Conservation (phyloP, 306 rosid genomes). For the Potentilla sterilis region DNA sequence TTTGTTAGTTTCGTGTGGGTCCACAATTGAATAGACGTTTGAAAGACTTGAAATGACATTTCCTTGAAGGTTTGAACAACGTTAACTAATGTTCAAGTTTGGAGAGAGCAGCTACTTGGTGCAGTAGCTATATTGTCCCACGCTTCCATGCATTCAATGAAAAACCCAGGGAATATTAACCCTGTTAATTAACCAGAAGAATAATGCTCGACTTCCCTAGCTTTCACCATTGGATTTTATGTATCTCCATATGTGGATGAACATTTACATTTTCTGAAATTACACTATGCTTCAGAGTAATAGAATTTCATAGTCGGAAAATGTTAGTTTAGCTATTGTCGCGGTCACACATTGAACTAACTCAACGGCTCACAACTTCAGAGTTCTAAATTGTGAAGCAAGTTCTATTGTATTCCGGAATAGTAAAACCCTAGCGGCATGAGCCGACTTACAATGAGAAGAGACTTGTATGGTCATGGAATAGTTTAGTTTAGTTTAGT, state of each 20-base stretch:
- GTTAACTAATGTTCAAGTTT: background rate
- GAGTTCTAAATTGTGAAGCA: no score
- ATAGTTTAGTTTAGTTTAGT: no score
- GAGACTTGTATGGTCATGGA: no score
- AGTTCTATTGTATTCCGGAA: no score
- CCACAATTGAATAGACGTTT: constrained; percentile 4
- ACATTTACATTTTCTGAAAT: background rate
- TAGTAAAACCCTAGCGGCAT: no score
- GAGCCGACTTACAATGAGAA: no score
- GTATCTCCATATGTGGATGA: background rate
- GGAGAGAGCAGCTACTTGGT: background rate
- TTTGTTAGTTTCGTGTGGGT: background rate
- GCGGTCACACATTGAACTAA: no score
- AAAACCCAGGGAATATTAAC: background rate
- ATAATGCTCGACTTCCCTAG: background rate
- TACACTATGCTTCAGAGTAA: background rate
- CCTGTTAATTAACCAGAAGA: background rate
- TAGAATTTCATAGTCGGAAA: no score
- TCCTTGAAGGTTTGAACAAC: constrained; percentile 11
- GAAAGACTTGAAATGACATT: background rate
- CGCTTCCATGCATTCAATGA: background rate
- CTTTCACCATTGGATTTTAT: background rate
- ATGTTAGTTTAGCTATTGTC: no score
- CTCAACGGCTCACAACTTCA: no score
- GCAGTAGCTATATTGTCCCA: background rate